Evolutionary conservation across 306 rosid genomes (phyloP).

Genomic region (Lathyrus aphaca): DNA sequence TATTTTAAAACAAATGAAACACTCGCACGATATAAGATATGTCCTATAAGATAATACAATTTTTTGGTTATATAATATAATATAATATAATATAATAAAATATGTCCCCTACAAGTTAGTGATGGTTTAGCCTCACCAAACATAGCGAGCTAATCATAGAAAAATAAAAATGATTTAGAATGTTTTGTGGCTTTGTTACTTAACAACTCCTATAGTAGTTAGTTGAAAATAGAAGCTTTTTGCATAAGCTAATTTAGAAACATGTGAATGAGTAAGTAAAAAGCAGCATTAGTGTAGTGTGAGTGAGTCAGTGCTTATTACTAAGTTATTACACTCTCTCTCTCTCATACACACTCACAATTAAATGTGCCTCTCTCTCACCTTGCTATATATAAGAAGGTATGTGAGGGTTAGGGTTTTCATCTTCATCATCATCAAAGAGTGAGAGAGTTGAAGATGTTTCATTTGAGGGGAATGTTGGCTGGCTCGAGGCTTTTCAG

Average conservation of each 20-base stretch:
- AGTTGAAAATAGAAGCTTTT: conserved; percentile 39
- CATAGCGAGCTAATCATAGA: not conserved
- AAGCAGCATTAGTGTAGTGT: conserved; percentile 42
- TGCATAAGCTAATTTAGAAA: conserved; percentile 57
- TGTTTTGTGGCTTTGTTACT: not conserved
- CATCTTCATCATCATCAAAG: conserved; percentile 6
- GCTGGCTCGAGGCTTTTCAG: conserved; percentile 85
- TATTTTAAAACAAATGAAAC: too few species aligned
- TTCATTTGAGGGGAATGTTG: conserved; percentile 83
- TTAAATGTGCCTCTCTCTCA: not conserved
- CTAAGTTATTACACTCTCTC: not conserved
- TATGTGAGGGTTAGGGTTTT: conserved; percentile 56
- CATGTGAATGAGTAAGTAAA: conserved; percentile 39
- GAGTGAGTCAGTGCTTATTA: conserved; percentile 46
- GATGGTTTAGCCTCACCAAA: not conserved
- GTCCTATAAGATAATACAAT: too few species aligned
- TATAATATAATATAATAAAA: not conserved
- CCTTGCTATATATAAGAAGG: conserved; percentile 35
- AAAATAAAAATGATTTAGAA: not conserved
- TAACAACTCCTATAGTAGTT: conserved; percentile 19
- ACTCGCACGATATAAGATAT: too few species aligned
- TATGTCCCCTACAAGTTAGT: not conserved
- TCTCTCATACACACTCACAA: conserved; percentile 3
- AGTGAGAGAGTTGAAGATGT: not conserved
- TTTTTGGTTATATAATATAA: too few species aligned